phyloP scores from a whole-genome alignment of 257 asterid genomes.

The Paulownia fortunei region DNA sequence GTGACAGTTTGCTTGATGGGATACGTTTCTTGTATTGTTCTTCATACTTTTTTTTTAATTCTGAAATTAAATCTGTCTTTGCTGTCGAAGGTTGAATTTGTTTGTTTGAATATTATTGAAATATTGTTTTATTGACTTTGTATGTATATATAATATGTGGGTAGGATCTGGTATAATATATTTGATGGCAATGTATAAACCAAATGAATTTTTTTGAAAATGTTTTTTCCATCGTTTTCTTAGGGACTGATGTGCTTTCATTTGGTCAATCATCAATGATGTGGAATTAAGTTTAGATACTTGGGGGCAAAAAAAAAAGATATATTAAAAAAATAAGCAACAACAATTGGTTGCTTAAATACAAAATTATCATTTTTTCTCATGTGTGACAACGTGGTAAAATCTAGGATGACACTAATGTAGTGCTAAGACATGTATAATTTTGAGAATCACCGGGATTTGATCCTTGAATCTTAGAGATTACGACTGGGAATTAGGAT shows the following conservation, averaged over 20 bases:
- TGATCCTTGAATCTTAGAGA: conserved; percentile 32
- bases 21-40: not conserved
- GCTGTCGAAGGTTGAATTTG: not conserved
- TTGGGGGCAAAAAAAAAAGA: no score
- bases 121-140: not conserved
- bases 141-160: not conserved
- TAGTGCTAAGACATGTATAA: conserved; percentile 29
- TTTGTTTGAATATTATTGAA: not conserved
- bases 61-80: not conserved
- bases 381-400: conserved; percentile 6
- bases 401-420: not conserved
- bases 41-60: not conserved
- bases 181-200: not conserved
- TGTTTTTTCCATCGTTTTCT: no score
- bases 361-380: not conserved
- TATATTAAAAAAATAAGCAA: not conserved
- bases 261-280: no score
- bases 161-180: not conserved
- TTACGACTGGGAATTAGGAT: conserved; percentile 17
- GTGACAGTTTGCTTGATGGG: not conserved
- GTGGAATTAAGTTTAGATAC: no score
- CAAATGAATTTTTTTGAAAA: not conserved
- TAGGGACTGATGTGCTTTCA: no score
- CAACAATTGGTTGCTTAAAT: not conserved
- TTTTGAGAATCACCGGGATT: conserved; percentile 29